Base-by-base conservation (phyloP, 257 asterid species). In the Ehretia macrophylla region DNA sequence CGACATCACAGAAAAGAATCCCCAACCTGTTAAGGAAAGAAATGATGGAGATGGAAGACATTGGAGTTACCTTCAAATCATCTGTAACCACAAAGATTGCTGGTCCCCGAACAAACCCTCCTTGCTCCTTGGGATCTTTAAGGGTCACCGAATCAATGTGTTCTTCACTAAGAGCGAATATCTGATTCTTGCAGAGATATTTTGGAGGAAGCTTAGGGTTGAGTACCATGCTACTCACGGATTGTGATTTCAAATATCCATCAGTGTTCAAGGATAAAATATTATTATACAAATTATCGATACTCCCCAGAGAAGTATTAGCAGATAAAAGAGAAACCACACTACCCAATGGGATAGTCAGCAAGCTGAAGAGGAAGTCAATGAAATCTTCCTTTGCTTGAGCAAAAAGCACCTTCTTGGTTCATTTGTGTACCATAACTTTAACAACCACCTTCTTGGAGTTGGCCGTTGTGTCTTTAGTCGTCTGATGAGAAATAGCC, bases 31-130 rank as follows among this genome's bases (percentile, higher is more conserved):
- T 5, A 1, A 71, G 49, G 17, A 27, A 4, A 0, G 68, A 23
- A 54, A 65, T 17, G 1, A 13, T 18, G 0, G 68, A 60, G 22
- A 16, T 18, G 18, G 51, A 10, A 18, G 17, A 32, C 42, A 60
- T 23, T 8, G 69, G 69, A 4, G 49, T 60, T 23, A 75, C 66
- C 5, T 56, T 56, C 20, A 75, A 61, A 59, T 71, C 60, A 47
- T 75, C 67, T 11, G 59, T 51, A 12, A 71, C 72, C 60, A 50
- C 17, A 32, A 19, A 75, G 54, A 38, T 19, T 11, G 11, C 10
- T 1, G 55, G 14, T 9, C 55, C 65, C 16, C 17, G 10, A 20
- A 73, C 74, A 54, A 58, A 67, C 5, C 21, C 32, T 17, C 35
- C 71, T 45, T 39, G 19, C 17, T 67, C 71, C 42, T 63, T 59